Base-by-base conservation (phyloP, 148 eudicot genomes). In the Silene latifolia region DNA sequence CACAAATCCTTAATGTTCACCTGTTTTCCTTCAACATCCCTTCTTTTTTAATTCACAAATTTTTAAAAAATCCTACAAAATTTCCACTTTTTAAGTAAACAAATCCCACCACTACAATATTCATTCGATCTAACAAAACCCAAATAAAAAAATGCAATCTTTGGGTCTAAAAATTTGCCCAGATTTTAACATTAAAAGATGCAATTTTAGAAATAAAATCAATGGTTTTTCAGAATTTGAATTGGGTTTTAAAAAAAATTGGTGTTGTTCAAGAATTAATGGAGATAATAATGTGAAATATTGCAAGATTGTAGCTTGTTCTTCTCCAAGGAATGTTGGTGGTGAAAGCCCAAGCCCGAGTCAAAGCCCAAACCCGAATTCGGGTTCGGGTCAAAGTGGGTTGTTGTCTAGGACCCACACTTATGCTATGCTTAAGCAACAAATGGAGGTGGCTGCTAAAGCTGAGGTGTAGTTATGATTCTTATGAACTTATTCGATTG, bases 381-480 rank as follows among this genome's bases (percentile, higher is more conserved):
- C 70, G 64, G 74, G 76, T 39, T 23, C 78, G 19, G 63, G 75
- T 32, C 46, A 71, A 75, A 35, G 20, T 53, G 61, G 73, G 69
- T 72, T 51, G 51, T 80, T 47, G 85, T 61, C 35, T 74, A 78
- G 76, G 63, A 90, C 86, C 77, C 93, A 92, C 74, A 88, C 88
- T 20, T 92, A 95, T 82, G 96, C 92, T 72, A 63, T 92, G 73
- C 82, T 95, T 86, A 95, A 92, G 81, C 99, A 90, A 72, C 89
- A 90, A 76, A 81, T 95, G 99, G 96, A 92, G 80, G 91, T 95
- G 9, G 99, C 99, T 47, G 90, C 97, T 4, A 90, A 95, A 84
- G 85, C 96, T 39, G 99, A 95, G 96, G 99, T 91, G 8, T 35
- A 6, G 1, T 42, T 8, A 13, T 46, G 13, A 6, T 0, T n/a